Base-by-base conservation (phyloP, 805 yeast species). In the Saturnispora gosingensis region DNA sequence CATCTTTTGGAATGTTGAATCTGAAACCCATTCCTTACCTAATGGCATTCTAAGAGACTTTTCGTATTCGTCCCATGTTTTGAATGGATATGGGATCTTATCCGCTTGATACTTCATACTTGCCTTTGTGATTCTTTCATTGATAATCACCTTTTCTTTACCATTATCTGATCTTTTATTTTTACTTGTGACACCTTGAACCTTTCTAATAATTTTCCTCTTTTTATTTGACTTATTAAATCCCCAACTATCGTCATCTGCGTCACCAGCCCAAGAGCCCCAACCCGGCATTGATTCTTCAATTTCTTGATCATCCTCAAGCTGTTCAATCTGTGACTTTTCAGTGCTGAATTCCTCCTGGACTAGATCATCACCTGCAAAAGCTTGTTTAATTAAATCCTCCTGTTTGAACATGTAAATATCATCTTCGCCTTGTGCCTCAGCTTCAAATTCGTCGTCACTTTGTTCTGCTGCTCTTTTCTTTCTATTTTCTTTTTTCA, bases 331-430 rank as follows among this genome's bases (percentile, higher is more conserved):
- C 58, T 78, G 75, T 52, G 73, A 71, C 70, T 91, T 93, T 60
- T 90, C 98, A 13, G 71, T 75, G 56, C 79, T 81, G 66, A 93
- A 93, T 58, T 89, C 89, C 35, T 59, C 75, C 15, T 58, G 55
- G 15, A 88, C 85, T 39, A 91, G 96, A 64, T 93, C 93, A 69
- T 93, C 99, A 27, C 98, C 98, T 3, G 97, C 97, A 74, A 93
- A 93, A 0, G 98, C 99, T 63, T 89, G 84, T 54, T 83, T 80
- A 55, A 93, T 85, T 44, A 93, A 73, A 50, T 88, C 90, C 57
- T 81, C 81, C 62, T 89, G 96, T 58, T 80, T 79, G 72, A 89
- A 87, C 77, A 79, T 74, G 53, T 71, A 72, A 32, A 69, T 65
- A 40, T 72, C 74, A 1, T 65, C 68, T 7, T 63, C 70, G 16